Evolutionary conservation across 2,329 filamentous ascomycete species (phyloP).

Genomic region (Phaeoacremonium minimum): DNA sequence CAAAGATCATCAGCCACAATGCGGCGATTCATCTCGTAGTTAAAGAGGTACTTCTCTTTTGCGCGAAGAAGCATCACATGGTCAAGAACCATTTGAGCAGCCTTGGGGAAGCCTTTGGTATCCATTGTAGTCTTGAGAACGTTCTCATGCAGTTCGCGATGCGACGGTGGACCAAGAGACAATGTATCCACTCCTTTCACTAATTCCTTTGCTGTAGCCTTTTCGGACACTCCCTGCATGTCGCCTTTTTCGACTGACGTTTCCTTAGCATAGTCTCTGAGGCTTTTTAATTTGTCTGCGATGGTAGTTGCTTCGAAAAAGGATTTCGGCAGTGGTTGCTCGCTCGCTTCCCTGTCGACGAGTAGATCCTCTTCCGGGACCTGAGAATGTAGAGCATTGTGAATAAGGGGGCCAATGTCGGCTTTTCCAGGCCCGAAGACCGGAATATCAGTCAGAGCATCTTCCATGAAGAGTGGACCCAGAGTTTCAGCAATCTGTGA

Average conservation of each 20-base stretch:
- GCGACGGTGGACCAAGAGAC: conserved; percentile 38
- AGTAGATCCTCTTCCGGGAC: conserved; percentile 25
- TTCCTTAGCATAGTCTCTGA: conserved; percentile 32
- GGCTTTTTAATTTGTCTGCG: conserved; percentile 42
- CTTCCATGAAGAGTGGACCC: conserved; percentile 49
- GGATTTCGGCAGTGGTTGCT: conserved; percentile 29
- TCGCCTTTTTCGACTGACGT: conserved; percentile 12
- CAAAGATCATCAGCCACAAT: conserved; percentile 70
- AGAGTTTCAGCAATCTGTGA: conserved; percentile 47
- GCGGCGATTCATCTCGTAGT: conserved; percentile 60
- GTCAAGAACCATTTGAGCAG: conserved; percentile 49
- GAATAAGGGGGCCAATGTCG: conserved; percentile 35
- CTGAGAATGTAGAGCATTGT: conserved; percentile 31
- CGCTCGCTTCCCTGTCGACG: conserved; percentile 29
- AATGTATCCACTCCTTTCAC: conserved; percentile 3
- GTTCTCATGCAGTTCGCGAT: conserved; percentile 54
- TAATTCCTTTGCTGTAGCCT: neutral
- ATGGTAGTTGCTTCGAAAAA: conserved; percentile 36
- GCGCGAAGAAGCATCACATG: conserved; percentile 57
- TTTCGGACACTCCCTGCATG: conserved; percentile 4
- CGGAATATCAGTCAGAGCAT: conserved; percentile 47
- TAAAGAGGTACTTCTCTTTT: conserved; percentile 58
- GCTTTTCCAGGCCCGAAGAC: conserved; percentile 52
- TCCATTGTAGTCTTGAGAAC: conserved; percentile 41
- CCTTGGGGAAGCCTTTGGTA: conserved; percentile 40